Evolutionary conservation across 2,329 filamentous ascomycete species (phyloP).

Genomic region (Daldinia sp.): DNA sequence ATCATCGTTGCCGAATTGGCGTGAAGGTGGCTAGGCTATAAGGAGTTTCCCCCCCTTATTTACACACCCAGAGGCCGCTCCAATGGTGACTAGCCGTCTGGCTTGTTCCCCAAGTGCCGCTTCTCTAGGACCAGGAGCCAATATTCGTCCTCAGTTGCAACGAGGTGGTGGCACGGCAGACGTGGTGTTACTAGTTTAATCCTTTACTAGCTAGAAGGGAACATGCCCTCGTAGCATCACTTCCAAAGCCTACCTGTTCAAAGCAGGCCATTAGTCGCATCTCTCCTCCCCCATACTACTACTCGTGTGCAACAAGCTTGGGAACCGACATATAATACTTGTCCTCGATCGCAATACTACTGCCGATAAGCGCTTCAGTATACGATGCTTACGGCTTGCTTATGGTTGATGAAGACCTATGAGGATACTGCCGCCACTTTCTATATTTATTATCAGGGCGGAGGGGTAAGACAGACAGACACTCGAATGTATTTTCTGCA

Average conservation of each 20-base stretch:
- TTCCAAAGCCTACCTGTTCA: slow-evolving; percentile 9
- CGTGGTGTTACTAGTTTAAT: slow-evolving; percentile 33
- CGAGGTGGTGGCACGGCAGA: slow-evolving; percentile 32
- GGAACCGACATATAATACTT: slow-evolving; percentile 1
- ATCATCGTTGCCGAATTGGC: slow-evolving; percentile 27
- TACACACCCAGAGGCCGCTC: slow-evolving; percentile 21
- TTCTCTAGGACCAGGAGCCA: slow-evolving; percentile 33
- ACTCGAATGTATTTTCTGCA: neutral
- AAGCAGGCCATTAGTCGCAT: slow-evolving; percentile 13
- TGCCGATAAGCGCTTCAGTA: neutral
- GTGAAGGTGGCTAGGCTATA: slow-evolving; percentile 20
- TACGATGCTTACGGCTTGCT: neutral
- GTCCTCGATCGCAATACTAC: neutral
- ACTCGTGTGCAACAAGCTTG: neutral
- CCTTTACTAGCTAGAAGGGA: slow-evolving; percentile 9
- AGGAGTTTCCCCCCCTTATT: slow-evolving; percentile 23
- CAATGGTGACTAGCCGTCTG: slow-evolving; percentile 22
- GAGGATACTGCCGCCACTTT: neutral
- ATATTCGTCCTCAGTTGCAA: slow-evolving; percentile 27
- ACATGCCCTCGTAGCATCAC: slow-evolving; percentile 19
- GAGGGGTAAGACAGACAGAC: neutral
- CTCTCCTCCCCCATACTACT: slow-evolving; percentile 3
- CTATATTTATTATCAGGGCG: neutral
- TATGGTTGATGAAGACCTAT: neutral
- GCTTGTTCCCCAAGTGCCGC: slow-evolving; percentile 23